Evolutionary conservation across 306 rosid species (phyloP).

Genomic region (Spatholobus suberectus): DNA sequence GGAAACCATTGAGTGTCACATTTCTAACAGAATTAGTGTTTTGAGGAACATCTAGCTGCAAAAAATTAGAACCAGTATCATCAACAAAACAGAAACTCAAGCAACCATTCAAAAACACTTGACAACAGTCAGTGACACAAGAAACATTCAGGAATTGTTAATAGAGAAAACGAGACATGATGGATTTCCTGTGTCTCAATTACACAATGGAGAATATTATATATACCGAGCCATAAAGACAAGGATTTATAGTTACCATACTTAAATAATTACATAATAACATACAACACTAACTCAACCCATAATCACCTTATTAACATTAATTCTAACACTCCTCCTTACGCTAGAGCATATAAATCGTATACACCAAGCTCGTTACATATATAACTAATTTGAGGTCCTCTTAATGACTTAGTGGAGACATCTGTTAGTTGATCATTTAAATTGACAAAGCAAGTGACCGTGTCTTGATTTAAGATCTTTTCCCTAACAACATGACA

Average conservation of each 20-base stretch:
- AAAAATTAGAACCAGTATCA: slow-evolving; percentile 32
- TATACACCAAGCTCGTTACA: neutral
- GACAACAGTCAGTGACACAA: slow-evolving; percentile 10
- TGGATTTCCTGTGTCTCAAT: neutral
- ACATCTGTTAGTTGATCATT: neutral
- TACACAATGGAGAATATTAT: neutral
- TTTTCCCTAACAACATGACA: no score
- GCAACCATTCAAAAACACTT: slow-evolving; percentile 15
- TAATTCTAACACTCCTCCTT: neutral
- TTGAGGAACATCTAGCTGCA: slow-evolving; percentile 84
- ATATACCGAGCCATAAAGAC: neutral
- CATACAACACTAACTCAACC: neutral
- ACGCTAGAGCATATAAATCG: neutral
- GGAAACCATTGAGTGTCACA: slow-evolving; percentile 67
- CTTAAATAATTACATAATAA: neutral
- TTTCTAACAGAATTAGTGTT: slow-evolving; percentile 58
- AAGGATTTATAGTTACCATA: neutral
- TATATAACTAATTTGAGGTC: neutral
- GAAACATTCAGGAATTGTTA: neutral
- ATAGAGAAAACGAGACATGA: neutral
- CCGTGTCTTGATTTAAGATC: no score
- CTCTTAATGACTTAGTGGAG: neutral
- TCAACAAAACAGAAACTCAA: slow-evolving; percentile 35
- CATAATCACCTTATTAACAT: neutral
- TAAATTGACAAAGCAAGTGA: neutral